Conservation (phyloP, 192 early-diverging fungal species). For the Umbelopsis vinacea region DNA sequence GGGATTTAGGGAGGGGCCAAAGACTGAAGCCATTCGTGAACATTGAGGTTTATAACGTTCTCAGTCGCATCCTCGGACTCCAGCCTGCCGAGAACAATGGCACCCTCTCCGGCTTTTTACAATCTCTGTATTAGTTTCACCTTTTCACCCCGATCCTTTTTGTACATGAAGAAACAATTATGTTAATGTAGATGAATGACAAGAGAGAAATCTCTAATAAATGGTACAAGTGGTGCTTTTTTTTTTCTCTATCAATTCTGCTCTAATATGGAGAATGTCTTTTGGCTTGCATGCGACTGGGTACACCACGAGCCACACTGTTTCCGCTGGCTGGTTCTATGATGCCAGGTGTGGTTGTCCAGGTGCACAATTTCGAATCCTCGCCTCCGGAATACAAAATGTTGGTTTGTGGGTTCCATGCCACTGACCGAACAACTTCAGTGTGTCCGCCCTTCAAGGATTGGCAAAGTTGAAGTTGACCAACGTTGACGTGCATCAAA, state of each 20-base stretch:
- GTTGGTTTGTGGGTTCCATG: constrained; percentile 68
- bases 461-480: constrained; percentile 76
- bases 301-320: constrained; percentile 55
- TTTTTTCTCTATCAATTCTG: too few relatives aligned
- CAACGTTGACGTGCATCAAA: constrained; percentile 80
- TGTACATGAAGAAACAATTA: background rate
- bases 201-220: constrained; percentile 12
- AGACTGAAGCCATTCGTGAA: constrained; percentile 64
- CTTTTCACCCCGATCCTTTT: background rate
- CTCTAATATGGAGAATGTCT: constrained; percentile 19
- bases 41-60: constrained; percentile 73
- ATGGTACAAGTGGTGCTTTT: background rate
- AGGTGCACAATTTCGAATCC: constrained; percentile 74
- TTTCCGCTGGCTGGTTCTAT: background rate
- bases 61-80: constrained; percentile 63
- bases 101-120: constrained; percentile 41
- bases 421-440: constrained; percentile 83
- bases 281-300: constrained; percentile 3
- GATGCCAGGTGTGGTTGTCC: constrained; percentile 46
- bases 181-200: constrained; percentile 26
- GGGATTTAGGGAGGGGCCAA: constrained; percentile 21
- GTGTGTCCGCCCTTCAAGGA: constrained; percentile 77
- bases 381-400: constrained; percentile 79
- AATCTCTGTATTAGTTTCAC: background rate
- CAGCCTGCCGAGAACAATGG: constrained; percentile 75